phyloP scores from a whole-genome alignment of 2,329 filamentous ascomycete species.

The Ascochyta lentis region DNA sequence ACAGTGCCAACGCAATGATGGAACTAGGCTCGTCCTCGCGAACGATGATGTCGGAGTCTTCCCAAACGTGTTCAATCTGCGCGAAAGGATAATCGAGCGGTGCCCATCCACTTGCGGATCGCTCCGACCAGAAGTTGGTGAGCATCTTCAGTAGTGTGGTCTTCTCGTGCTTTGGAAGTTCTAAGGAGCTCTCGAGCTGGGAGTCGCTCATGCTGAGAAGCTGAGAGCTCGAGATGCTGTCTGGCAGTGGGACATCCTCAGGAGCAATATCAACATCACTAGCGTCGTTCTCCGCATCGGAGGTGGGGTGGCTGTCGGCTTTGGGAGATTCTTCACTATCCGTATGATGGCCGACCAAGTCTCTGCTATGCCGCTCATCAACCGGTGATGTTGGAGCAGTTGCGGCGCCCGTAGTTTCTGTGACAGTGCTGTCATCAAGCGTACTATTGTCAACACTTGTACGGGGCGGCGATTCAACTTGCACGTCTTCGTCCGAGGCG shows the following conservation, averaged over 20 bases:
- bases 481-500: slow-evolving; percentile 68
- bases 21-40: slow-evolving; percentile 97
- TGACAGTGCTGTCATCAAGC: slow-evolving; percentile 44
- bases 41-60: slow-evolving; percentile 95
- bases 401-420: slow-evolving; percentile 42
- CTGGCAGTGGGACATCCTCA: slow-evolving; percentile 70
- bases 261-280: slow-evolving; percentile 77
- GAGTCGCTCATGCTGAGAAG: slow-evolving; percentile 61
- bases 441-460: slow-evolving; percentile 48
- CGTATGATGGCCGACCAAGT: slow-evolving; percentile 20
- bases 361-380: slow-evolving; percentile 36
- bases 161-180: slow-evolving; percentile 91
- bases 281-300: slow-evolving; percentile 57
- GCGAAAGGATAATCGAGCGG: slow-evolving; percentile 87
- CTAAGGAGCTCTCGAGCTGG: slow-evolving; percentile 67
- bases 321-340: slow-evolving; percentile 37
- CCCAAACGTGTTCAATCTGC: slow-evolving; percentile 90
- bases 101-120: slow-evolving; percentile 93
- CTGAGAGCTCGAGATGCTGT: slow-evolving; percentile 64
- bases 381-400: slow-evolving; percentile 45
- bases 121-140: slow-evolving; percentile 97
- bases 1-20: slow-evolving; percentile 89
- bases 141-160: slow-evolving; percentile 93
- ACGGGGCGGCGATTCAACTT: slow-evolving; percentile 39
- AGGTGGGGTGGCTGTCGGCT: slow-evolving; percentile 51